phyloP scores from a whole-genome alignment of 768 basidiomycete genomes.

The Mrakia frigida region DNA sequence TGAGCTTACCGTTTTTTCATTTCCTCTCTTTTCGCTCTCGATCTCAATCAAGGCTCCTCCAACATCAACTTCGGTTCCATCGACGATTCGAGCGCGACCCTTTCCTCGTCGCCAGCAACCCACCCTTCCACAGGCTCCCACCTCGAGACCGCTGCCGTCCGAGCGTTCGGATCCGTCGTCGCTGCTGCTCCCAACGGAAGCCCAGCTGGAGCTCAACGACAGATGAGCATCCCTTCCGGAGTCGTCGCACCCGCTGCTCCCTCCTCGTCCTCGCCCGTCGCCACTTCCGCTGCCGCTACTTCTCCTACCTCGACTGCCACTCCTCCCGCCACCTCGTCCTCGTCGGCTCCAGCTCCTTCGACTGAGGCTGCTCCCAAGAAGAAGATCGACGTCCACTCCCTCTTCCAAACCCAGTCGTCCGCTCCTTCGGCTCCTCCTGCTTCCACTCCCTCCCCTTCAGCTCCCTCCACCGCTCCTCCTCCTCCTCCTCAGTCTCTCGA shows the following conservation, averaged over 20 bases:
- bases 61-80: constrained; percentile 84
- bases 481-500: constrained; percentile 29
- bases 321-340: constrained; percentile 11
- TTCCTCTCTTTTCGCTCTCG: neutral
- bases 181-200: constrained; percentile 38
- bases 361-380: constrained; percentile 32
- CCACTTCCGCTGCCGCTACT: neutral
- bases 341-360: constrained; percentile 10
- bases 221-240: constrained; percentile 33
- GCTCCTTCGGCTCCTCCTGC: constrained; percentile 7
- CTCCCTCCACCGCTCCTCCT: constrained; percentile 29
- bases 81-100: constrained; percentile 68
- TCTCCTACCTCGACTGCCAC: constrained; percentile 21
- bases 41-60: constrained; percentile 53
- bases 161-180: constrained; percentile 36
- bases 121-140: constrained; percentile 51
- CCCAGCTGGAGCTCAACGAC: constrained; percentile 9
- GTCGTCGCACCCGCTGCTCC: constrained; percentile 44
- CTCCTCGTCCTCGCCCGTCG: constrained; percentile 8
- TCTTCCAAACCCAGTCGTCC: constrained; percentile 44
- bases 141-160: constrained; percentile 48
- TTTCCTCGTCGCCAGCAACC: constrained; percentile 75
- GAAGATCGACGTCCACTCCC: constrained; percentile 48
- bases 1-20: too few relatives aligned
- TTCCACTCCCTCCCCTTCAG: constrained; percentile 16